Percentiles rank a stretch among this genome's conserved stretches.
Evolutionary conservation across 2,329 filamentous ascomycete species (phyloP).

Genomic region (Colletotrichum spinosum): DNA sequence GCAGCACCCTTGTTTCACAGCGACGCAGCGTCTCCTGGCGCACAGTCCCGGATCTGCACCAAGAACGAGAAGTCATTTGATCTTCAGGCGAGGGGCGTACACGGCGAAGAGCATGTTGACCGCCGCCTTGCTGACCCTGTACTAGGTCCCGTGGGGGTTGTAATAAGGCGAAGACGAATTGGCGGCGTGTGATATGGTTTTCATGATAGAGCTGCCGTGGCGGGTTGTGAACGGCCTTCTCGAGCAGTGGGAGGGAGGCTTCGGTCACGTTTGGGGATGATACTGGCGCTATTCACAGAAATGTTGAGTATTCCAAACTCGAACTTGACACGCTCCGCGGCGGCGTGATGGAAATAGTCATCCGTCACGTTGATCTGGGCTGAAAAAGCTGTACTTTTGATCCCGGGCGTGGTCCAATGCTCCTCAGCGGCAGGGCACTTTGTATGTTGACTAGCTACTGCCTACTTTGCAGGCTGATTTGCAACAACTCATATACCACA

Average conservation of each 20-base stretch:
- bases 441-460: too few relatives aligned
- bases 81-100: slow-evolving; percentile 45
- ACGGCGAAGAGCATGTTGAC: slow-evolving; percentile 53
- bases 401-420: background rate
- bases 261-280: slow-evolving; percentile 41
- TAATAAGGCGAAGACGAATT: slow-evolving; percentile 45
- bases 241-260: slow-evolving; percentile 44
- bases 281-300: slow-evolving; percentile 50
- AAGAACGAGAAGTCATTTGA: background rate
- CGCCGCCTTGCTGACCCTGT: slow-evolving; percentile 54
- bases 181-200: slow-evolving; percentile 44
- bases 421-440: slow-evolving; percentile 16
- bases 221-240: slow-evolving; percentile 40
- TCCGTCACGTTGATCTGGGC: slow-evolving; percentile 44
- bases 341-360: slow-evolving; percentile 42
- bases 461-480: too few relatives aligned
- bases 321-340: slow-evolving; percentile 39
- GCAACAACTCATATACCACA: too few relatives aligned
- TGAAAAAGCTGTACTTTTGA: slow-evolving; percentile 34
- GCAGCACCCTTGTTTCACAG: slow-evolving; percentile 10
- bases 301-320: slow-evolving; percentile 46
- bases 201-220: slow-evolving; percentile 49
- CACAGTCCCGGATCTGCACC: slow-evolving; percentile 17
- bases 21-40: slow-evolving; percentile 10
- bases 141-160: slow-evolving; percentile 41